Percentiles rank a stretch among this genome's conserved stretches.
Evolutionary conservation across 1,139 yeast genomes (phyloP).

Genomic region (Sugiyamaella paludigena): DNA sequence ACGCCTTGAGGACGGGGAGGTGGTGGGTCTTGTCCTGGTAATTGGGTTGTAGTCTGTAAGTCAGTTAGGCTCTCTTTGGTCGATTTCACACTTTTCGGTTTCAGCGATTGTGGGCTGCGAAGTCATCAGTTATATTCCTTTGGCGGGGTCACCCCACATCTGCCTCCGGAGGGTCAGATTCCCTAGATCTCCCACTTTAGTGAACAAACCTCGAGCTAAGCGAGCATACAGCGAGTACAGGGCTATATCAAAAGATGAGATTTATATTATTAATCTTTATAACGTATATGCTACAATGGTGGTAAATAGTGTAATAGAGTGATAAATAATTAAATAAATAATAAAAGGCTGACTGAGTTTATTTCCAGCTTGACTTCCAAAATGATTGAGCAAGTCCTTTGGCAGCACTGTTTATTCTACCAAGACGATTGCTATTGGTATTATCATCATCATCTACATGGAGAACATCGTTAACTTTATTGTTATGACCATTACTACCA

Average conservation of each 20-base stretch:
- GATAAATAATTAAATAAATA: slow-evolving; percentile 16
- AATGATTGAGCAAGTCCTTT: slow-evolving; percentile 24
- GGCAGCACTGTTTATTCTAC: slow-evolving; percentile 23
- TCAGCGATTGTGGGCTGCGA: too few relatives aligned
- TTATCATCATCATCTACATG: too few relatives aligned
- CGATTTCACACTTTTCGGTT: too few relatives aligned
- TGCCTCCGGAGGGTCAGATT: neutral
- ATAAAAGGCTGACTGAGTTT: neutral
- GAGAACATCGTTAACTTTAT: neutral
- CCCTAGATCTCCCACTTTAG: neutral
- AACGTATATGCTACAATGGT: slow-evolving; percentile 9
- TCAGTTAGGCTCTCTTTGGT: too few relatives aligned
- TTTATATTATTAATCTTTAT: slow-evolving; percentile 8
- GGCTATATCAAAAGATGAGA: neutral
- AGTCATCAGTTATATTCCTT: too few relatives aligned
- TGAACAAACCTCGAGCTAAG: neutral
- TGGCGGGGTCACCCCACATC: neutral
- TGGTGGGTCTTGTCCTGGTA: too few relatives aligned
- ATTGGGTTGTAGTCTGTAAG: too few relatives aligned
- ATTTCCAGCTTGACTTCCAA: slow-evolving; percentile 25
- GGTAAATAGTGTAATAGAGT: neutral
- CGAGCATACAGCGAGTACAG: neutral
- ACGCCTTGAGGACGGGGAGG: too few relatives aligned
- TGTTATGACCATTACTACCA: neutral
- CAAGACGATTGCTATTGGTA: slow-evolving; percentile 4